Base-by-base conservation (phyloP, 2,329 filamentous ascomycete genomes). In the Hortaea sp. region DNA sequence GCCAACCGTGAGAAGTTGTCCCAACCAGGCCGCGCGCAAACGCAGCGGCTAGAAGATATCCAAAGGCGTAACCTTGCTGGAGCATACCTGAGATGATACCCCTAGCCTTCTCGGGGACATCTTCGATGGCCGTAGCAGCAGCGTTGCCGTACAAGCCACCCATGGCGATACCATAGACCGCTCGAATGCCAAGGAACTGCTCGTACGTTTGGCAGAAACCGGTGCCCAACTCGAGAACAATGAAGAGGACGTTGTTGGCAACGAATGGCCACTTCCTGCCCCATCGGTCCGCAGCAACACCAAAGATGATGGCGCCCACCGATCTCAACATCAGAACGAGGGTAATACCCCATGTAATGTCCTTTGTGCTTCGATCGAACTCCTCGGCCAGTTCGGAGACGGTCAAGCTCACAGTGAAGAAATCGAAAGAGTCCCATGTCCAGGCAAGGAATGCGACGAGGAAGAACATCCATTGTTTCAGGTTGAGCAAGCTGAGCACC, bases 1-100 rank as follows among this genome's bases (percentile, higher is more conserved):
- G 75, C 88, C 88, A 95, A 44, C 76, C 81, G 60, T 94, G 82
- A 1, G 79, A 64, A 0, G 87, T 90, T 1, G 87, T 92, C 63
- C 85, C 70, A 42, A 89, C 78, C 5, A 92, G 74, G 4, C 73
- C 86, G 38, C 70, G 62, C 0, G 62, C 55, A 30, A 64, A 64
- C 7, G 61, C 61, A 1, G 60, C 60, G 0, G 62, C 77, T 1
- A 82, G 69, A n/a, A 82, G 66, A 58, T 81, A 82, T 2, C 78
- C 78, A 57, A 81, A 79, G 0, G 78, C 77, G 54, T 81, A 82
- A 2, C 77, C 78, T 62, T 81, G 77, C 59, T 82, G 78, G 10
- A 81, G 66, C 65, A 82, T 72, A 7, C 78, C 78, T 2, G 77
- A 79, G 9, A 82, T 65, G 39, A 82, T 69, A 53, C 78, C 78